Evolutionary conservation across 2,329 filamentous ascomycete genomes (phyloP).

Genomic region (Pseudogymnoascus sp.): DNA sequence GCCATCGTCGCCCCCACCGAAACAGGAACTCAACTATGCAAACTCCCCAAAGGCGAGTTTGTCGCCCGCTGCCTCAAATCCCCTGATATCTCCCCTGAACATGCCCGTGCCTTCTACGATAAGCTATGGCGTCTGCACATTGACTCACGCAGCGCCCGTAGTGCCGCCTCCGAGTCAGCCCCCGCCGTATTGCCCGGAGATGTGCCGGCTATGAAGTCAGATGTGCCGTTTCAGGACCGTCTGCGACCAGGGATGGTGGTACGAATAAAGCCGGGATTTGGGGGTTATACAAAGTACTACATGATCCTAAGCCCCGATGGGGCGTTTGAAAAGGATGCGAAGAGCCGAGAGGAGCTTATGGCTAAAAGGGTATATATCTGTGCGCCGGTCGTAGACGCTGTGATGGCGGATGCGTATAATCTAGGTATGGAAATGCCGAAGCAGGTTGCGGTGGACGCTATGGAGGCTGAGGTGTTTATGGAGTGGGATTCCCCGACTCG

Average conservation of each 20-base stretch:
- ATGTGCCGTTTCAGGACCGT: constrained; percentile 33
- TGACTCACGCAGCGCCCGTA: constrained; percentile 29
- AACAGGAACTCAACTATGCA: constrained; percentile 36
- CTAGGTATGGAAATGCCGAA: constrained; percentile 35
- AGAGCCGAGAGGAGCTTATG: constrained; percentile 12
- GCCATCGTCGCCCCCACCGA: constrained; percentile 34
- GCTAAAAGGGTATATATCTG: constrained; percentile 30
- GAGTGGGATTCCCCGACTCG: constrained; percentile 39
- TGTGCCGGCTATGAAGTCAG: neutral
- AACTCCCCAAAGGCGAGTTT: constrained; percentile 35
- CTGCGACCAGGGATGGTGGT: constrained; percentile 38
- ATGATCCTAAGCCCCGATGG: constrained; percentile 29
- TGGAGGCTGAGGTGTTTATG: constrained; percentile 36
- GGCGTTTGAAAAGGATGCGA: constrained; percentile 17
- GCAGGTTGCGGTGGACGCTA: constrained; percentile 29
- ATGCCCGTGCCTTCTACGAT: constrained; percentile 35
- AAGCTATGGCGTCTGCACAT: constrained; percentile 39
- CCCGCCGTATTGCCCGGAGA: neutral
- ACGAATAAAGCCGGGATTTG: constrained; percentile 24
- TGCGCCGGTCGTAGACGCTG: constrained; percentile 30
- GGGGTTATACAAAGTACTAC: constrained; percentile 24
- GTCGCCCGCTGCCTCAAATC: constrained; percentile 35
- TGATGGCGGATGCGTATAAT: constrained; percentile 33
- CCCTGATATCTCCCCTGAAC: constrained; percentile 30
- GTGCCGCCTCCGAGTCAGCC: neutral